Evolutionary conservation across 2,329 filamentous ascomycete species (phyloP), one percentile per base, ranked within the genome.

Genomic region (Pestalotiopsis sp.): DNA sequence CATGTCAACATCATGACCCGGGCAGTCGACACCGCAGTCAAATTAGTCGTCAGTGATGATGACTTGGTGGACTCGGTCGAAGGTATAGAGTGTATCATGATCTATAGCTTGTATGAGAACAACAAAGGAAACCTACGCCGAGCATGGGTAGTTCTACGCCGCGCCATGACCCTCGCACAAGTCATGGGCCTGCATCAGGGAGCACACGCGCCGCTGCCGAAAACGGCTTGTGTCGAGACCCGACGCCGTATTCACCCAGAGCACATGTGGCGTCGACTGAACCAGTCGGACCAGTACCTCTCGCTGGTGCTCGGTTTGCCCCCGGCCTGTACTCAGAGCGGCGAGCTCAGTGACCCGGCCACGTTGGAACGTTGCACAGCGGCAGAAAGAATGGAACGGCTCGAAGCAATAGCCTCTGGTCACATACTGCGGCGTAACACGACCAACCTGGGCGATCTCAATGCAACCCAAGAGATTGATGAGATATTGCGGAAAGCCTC

Each of bases 41-140:
- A 73, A 4, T 71, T 80, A 7, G 81, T 89, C 1, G 84, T 82
- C 0, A 79, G 78, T 14, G 82, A 87, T 31, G 83, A 87, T 64
- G 81, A 83, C 2, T 73, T 89, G 0, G 72, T 84, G 0, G 77
- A 75, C 31, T 83, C 81, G 0, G 49, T 86, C 1, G 84, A 87
- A 65, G 84, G 84, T 0, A 73, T 88, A 7, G 84, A 87, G 68
- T 85, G 83, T 65, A 71, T 88, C 23, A 78, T 87, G 70, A 77
- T 88, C 0, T 82, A 86, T 69, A 79, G 79, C 14, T 76, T 85
- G 23, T 85, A 82, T 71, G 77, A 83, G 6, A 82, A 81, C 31
- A 86, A 87, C 36, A 74, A 75, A 0, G 87, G 87, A 1, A 81
- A 83, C 36, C 76, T 87, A 3, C 80, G 83, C 0, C 78, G 80